A percentile compares a stretch with the other conserved stretches of the same genome.
Evolutionary conservation across 257 asterid genomes (phyloP).

Genomic region (Nemophila menziesii): DNA sequence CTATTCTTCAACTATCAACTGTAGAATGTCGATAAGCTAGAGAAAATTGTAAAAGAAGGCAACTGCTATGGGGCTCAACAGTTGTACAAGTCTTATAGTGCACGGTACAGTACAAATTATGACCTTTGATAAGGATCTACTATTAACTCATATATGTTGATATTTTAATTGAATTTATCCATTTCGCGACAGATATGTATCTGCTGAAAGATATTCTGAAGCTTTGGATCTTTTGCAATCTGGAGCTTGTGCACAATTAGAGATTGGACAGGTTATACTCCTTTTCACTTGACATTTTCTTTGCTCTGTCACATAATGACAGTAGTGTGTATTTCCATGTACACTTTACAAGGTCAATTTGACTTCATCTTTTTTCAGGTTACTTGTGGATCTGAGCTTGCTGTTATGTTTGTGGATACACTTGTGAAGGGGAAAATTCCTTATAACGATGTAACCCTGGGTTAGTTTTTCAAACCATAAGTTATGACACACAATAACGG

Average conservation of each 20-base stretch:
- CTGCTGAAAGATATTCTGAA: constrained; percentile 53
- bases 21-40: constrained; percentile 73
- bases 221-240: constrained; percentile 79
- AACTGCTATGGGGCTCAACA: constrained; percentile 96
- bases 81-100: constrained; percentile 83
- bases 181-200: constrained; percentile 37
- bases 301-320: not conserved
- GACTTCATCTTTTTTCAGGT: constrained; percentile 30
- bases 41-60: constrained; percentile 63
- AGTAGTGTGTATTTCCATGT: not conserved
- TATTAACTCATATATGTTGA: no score
- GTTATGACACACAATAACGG: no score
- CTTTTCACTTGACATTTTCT: not conserved
- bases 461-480: constrained; percentile 49
- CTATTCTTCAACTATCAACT: not conserved
- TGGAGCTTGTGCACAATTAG: constrained; percentile 88
- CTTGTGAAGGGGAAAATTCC: constrained; percentile 71
- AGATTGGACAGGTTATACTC: constrained; percentile 57
- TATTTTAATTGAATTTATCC: no score
- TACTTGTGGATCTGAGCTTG: constrained; percentile 96
- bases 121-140: no score
- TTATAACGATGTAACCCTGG: constrained; percentile 55
- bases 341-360: no score
- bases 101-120: constrained; percentile 32
- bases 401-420: constrained; percentile 66